phyloP scores from a whole-genome alignment of 2,329 filamentous ascomycete species.

The Pseudogymnoascus sp. region DNA sequence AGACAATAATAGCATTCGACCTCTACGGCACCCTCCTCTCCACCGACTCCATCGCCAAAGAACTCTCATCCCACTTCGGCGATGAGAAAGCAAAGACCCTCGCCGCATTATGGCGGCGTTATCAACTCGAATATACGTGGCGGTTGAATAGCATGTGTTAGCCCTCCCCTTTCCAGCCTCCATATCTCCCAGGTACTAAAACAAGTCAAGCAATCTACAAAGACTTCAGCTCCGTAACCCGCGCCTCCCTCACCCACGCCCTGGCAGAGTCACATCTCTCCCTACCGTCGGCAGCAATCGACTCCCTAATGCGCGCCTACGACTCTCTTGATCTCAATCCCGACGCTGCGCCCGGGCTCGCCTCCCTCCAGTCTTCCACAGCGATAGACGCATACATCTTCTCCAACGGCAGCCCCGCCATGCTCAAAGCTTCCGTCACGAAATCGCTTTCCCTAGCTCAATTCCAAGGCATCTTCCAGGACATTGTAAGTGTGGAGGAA shows the following conservation, averaged over 20 bases:
- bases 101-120: slow-evolving; percentile 54
- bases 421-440: slow-evolving; percentile 52
- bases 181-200: slow-evolving; percentile 8
- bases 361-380: slow-evolving; percentile 33
- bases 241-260: slow-evolving; percentile 53
- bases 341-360: slow-evolving; percentile 49
- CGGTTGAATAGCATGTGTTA: slow-evolving; percentile 66
- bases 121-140: slow-evolving; percentile 73
- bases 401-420: slow-evolving; percentile 57
- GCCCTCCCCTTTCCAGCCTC: slow-evolving; percentile 14
- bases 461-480: slow-evolving; percentile 53
- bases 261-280: slow-evolving; percentile 45
- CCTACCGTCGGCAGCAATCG: slow-evolving; percentile 36
- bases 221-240: slow-evolving; percentile 55
- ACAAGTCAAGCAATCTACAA: slow-evolving; percentile 45
- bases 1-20: slow-evolving; percentile 58
- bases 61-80: slow-evolving; percentile 49
- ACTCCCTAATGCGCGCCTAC: slow-evolving; percentile 53
- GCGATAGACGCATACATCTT: slow-evolving; percentile 52
- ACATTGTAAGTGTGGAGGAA: slow-evolving; percentile 53
- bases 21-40: slow-evolving; percentile 68
- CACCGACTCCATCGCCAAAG: slow-evolving; percentile 56
- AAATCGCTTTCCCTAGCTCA: slow-evolving; percentile 46
- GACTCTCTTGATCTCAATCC: slow-evolving; percentile 55
- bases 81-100: slow-evolving; percentile 47